phyloP scores from a whole-genome alignment of 371 early-diverging fungal genomes.

The Mucor racemosus region DNA sequence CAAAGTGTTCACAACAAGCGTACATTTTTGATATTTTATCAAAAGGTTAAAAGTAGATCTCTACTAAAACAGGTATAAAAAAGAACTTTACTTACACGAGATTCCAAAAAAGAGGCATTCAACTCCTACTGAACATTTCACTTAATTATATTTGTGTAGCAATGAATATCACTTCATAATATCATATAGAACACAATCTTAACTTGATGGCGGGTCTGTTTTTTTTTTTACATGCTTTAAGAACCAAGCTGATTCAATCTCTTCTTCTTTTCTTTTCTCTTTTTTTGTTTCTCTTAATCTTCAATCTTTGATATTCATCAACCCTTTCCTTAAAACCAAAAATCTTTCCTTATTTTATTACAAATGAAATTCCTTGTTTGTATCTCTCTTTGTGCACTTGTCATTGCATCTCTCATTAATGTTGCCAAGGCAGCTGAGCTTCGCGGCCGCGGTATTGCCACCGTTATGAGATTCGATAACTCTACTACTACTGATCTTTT shows the following conservation, averaged over 20 bases:
- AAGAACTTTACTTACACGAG: constrained; percentile 17
- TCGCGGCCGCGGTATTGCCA: constrained; percentile 43
- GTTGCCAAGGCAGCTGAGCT: constrained; percentile 25
- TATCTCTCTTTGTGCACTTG: constrained; percentile 24
- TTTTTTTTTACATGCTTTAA: constrained; percentile 17
- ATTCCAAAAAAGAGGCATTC: constrained; percentile 14
- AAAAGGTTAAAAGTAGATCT: constrained; percentile 13
- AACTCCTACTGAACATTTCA: constrained; percentile 33
- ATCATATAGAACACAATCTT: background rate
- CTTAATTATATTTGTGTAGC: constrained; percentile 36
- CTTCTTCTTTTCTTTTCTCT: constrained; percentile 14
- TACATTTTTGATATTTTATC: background rate
- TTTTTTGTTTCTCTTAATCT: constrained; percentile 17
- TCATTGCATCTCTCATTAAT: constrained; percentile 24
- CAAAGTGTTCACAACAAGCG: background rate
- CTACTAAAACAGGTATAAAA: constrained; percentile 5
- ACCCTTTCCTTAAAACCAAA: constrained; percentile 8
- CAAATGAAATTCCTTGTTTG: constrained; percentile 29
- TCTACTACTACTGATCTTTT: constrained; percentile 23
- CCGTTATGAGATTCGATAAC: constrained; percentile 35
- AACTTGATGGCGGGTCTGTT: constrained; percentile 4
- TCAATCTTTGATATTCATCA: constrained; percentile 11
- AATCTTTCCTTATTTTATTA: constrained; percentile 9
- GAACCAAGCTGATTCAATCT: background rate
- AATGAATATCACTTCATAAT: constrained; percentile 1